Evolutionary conservation across 1,284 basidiomycete genomes (phyloP), one percentile per base, ranked within the genome.

Genomic region (Cutaneotrichosporon sp.): DNA sequence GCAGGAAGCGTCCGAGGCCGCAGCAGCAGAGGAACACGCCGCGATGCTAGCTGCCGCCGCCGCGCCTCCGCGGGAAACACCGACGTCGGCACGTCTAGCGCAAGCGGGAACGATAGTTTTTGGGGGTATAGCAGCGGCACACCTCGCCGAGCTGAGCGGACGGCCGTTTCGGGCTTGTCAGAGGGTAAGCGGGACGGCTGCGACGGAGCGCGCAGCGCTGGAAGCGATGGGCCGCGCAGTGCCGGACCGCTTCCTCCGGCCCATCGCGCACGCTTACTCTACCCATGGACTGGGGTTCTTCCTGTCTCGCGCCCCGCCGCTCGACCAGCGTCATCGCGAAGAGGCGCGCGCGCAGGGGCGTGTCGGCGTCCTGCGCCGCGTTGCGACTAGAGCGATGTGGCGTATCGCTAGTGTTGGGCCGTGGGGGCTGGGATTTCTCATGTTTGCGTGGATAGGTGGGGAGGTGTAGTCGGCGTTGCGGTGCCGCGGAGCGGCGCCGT

Each of bases 401-500:
- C 62, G 70, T 33, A 41, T 75, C 23, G 69, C 71, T 1, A 65
- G 65, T 13, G 72, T 75, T 9, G 70, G 70, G 8, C 73, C 73
- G 4, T 75, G 73, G 73, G 72, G 72, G 4, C 57, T 70, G n/a
- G 72, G 71, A 8, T 75, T 75, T 52, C 49, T 75, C 18, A 64
- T 72, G 12, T 75, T 69, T 66, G 69, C 73, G 4, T 75, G 70
- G 68, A 67, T 74, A 5, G 73, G 73, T 14, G 73, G 73, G 14
- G 73, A 75, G 52, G 66, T 75, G 5, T 75, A 45, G 26, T 17
- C 26, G 7, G 26, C 26, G 10, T 5, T 10, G 10, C 26, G 26
- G 26, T 7, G 26, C 26, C 26, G 26, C 26, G 7, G 10, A 30
- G 7, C 5, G 26, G 7, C 5, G 26, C 26, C 7, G 10, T 30